A percentile compares a stretch with the other conserved stretches of the same genome.
Evolutionary conservation across 1,139 yeast species (phyloP).

Genomic region (Nadsonia commutata): DNA sequence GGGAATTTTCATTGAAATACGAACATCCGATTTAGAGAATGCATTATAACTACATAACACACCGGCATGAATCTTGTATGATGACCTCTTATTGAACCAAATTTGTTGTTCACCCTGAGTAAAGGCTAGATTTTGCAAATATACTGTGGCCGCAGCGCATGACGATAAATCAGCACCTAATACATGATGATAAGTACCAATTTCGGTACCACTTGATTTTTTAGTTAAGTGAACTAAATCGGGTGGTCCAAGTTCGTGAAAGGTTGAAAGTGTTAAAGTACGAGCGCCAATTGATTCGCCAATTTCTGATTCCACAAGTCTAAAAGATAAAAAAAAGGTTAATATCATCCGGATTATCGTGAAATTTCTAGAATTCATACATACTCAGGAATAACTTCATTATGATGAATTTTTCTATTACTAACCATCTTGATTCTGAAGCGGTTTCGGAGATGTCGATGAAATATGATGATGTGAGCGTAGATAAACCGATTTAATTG

Average conservation of each 20-base stretch:
- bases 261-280: constrained; percentile 29
- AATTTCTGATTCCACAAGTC: constrained; percentile 34
- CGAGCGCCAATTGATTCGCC: constrained; percentile 40
- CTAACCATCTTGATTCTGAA: not conserved
- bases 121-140: constrained; percentile 58
- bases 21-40: constrained; percentile 51
- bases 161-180: constrained; percentile 51
- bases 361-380: constrained; percentile 8
- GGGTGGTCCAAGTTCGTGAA: constrained; percentile 68
- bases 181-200: constrained; percentile 53
- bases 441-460: not conserved
- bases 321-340: constrained; percentile 9
- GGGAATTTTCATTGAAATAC: constrained; percentile 55
- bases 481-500: no score
- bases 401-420: not conserved
- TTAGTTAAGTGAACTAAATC: constrained; percentile 64
- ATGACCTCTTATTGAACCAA: constrained; percentile 61
- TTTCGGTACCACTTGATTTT: constrained; percentile 22
- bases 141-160: constrained; percentile 49
- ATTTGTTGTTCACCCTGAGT: constrained; percentile 45
- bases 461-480: not conserved
- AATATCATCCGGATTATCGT: not conserved
- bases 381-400: constrained; percentile 19
- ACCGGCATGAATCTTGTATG: constrained; percentile 66
- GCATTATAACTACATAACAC: constrained; percentile 55